These are phyloP conservation scores for Termitomyces titanicus DNA, from an alignment of 768 basidiomycete species.

Conservation along the genomic window DNA sequence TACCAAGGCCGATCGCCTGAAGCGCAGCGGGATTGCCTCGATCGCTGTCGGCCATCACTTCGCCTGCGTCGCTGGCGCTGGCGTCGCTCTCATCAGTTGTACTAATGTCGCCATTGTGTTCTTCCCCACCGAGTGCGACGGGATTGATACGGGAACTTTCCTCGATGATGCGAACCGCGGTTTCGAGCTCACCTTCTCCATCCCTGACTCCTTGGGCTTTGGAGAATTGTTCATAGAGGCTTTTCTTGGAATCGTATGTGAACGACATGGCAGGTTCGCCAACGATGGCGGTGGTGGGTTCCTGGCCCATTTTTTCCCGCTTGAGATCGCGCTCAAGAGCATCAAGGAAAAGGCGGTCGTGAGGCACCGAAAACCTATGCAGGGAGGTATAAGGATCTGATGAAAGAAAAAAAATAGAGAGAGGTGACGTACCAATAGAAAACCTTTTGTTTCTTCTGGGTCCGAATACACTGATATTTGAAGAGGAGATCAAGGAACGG, in stretches of 20 bases:
- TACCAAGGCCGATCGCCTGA: conserved; percentile 41
- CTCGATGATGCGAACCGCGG: conserved; percentile 29
- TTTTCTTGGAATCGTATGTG: conserved; percentile 81
- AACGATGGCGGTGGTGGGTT: conserved; percentile 69
- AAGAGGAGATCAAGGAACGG: conserved; percentile 91
- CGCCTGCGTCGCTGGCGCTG: conserved; percentile 20
- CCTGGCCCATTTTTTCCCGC: conserved; percentile 87
- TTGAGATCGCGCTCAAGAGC: conserved; percentile 95
- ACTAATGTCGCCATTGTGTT: conserved; percentile 16
- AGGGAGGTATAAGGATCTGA: conserved; percentile 4
- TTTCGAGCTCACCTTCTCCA: conserved; percentile 37
- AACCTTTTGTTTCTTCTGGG: conserved; percentile 99
- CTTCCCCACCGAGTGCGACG: neutral
- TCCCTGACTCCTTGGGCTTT: conserved; percentile 38
- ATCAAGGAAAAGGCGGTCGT: conserved; percentile 95
- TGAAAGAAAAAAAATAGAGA: neutral
- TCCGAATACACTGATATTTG: conserved; percentile 95
- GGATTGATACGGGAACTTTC: conserved; percentile 15
- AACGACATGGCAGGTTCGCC: conserved; percentile 88
- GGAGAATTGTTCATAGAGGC: conserved; percentile 87
- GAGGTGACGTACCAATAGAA: conserved; percentile 78
- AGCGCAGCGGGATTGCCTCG: conserved; percentile 15
- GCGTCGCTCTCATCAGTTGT: conserved; percentile 23
- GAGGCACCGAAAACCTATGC: conserved; percentile 91
- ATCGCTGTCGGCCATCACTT: conserved; percentile 18